A percentile compares a stretch with the other conserved stretches of the same genome.
Evolutionary conservation across 2,329 filamentous ascomycete species (phyloP).

Genomic region (Ophiostoma triangulosporum): DNA sequence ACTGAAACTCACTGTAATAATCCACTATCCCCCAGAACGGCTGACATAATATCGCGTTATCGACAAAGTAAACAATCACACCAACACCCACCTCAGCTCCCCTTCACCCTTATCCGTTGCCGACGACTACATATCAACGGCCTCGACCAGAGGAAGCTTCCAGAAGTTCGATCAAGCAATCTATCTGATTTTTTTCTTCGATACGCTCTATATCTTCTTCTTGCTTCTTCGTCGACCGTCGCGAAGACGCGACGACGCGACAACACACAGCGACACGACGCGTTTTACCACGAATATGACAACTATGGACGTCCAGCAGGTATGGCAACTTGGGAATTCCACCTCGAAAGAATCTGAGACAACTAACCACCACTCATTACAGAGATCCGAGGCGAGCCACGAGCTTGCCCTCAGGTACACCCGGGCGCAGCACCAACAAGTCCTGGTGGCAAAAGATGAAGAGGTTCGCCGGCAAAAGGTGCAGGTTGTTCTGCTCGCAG

Average conservation of each 20-base stretch:
- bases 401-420: conserved; percentile 59
- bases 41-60: too few relatives aligned
- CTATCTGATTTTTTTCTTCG: neutral
- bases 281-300: neutral
- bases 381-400: conserved; percentile 35
- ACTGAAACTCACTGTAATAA: too few relatives aligned
- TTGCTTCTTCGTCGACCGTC: neutral
- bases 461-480: conserved; percentile 56
- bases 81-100: conserved; percentile 1
- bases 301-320: conserved; percentile 7
- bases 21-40: too few relatives aligned
- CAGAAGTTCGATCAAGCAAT: neutral
- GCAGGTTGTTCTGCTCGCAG: conserved; percentile 55
- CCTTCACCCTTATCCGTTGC: neutral
- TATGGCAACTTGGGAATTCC: neutral
- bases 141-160: neutral
- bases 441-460: conserved; percentile 62
- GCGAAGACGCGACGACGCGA: neutral
- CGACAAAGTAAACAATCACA: conserved; percentile 14
- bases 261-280: neutral
- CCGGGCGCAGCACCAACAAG: conserved; percentile 47
- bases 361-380: neutral
- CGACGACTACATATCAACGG: neutral
- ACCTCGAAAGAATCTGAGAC: neutral
- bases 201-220: neutral